Conservation (phyloP, 176 grass and related monocot genomes). For the Zea luxurians region DNA sequence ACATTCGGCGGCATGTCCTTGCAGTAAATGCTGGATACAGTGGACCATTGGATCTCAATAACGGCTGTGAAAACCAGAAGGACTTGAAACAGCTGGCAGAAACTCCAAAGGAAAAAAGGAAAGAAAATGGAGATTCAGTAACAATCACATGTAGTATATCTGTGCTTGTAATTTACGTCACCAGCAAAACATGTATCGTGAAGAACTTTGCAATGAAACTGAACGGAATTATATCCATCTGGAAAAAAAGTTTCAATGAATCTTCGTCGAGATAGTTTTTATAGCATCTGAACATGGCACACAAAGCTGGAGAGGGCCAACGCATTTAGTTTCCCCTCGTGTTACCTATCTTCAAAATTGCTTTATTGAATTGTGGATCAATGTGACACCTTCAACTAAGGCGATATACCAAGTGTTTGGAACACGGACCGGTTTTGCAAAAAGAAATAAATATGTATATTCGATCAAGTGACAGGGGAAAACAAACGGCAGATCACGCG, state of each 20-base stretch:
- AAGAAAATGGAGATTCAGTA: slow-evolving; percentile 11
- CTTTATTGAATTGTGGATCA: neutral
- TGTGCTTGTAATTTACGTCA: neutral
- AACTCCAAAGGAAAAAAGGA: slow-evolving; percentile 15
- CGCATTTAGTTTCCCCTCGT: neutral
- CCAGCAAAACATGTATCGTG: neutral
- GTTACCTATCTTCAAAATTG: neutral
- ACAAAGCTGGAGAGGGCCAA: neutral
- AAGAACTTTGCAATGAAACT: neutral
- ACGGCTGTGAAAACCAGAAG: slow-evolving; percentile 56
- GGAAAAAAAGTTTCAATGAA: slow-evolving; percentile 2
- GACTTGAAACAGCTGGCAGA: slow-evolving; percentile 48
- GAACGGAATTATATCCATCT: neutral
- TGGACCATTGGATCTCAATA: slow-evolving; percentile 33
- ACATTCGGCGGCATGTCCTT: slow-evolving; percentile 64
- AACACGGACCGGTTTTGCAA: too few species aligned
- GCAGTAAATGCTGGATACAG: slow-evolving; percentile 59
- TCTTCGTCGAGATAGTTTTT: neutral
- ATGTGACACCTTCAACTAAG: too few species aligned
- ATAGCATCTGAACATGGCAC: neutral
- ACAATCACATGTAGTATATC: neutral
- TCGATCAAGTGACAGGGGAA: neutral
- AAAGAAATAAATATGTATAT: neutral
- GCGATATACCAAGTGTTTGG: too few species aligned
- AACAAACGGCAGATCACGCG: neutral